Evolutionary conservation across 305 asterid genomes (phyloP), one percentile per base, ranked within the genome.

Genomic region (Fraxinus sp.): DNA sequence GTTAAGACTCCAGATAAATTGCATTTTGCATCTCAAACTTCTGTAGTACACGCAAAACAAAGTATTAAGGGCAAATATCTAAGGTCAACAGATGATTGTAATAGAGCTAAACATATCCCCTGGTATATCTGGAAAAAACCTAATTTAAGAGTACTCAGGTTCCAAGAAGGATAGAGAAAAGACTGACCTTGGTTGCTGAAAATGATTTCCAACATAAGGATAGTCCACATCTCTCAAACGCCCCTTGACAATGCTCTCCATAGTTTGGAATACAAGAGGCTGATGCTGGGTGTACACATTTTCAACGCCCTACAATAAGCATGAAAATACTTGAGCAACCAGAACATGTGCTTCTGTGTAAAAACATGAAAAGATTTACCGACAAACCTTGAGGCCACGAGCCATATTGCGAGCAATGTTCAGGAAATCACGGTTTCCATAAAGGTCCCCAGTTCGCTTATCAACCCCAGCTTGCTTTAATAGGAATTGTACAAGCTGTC

Each of bases 211-310:
- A 80, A 93, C 92, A 77, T 89, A 93, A 83, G 99, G 99, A 90
- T 90, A 96, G 90, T 96, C 99, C 74, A 96, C 91, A 85, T 96
- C 99, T 90, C 97, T 94, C 91, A 94, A 44, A 79, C 99, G 93
- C 78, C 99, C 98, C 88, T 91, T 96, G 79, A 86, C 89, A 81
- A 94, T 91, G 91, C 97, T 96, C 91, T 94, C 99, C 98, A 96
- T 93, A 36, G 94, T 94, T 85, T 94, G 98, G 88, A 91, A 87
- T 79, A 96, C 88, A 24, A 94, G 91, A 52, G 99, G 99, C 86
- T 96, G 99, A 90, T 96, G 99, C 89, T 96, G 99, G 86, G 99
- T 96, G 87, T 96, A 96, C 39, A 96, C 99, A 86, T 96, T 96
- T 92, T 96, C 99, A 79, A 96, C 97, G 41, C 98, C 99, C 97